These are phyloP conservation scores for Beta lomatogona DNA, from an alignment of 179 eudicot species.

Conservation along the genomic window DNA sequence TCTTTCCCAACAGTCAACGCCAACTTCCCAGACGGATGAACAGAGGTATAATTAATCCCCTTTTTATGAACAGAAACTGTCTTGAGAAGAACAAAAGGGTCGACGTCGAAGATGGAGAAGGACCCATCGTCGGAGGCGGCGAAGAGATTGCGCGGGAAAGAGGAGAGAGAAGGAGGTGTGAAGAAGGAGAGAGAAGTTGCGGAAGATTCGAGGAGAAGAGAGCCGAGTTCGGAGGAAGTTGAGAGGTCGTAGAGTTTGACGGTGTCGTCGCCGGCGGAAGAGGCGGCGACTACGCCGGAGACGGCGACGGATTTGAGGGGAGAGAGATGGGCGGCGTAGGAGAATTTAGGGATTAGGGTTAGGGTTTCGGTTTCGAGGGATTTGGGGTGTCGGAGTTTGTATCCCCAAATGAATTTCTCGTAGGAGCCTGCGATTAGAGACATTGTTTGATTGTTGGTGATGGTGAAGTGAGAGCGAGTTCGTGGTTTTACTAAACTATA, in stretches of 20 bases:
- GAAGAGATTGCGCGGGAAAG: slow-evolving; percentile 71
- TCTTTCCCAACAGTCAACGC: slow-evolving; percentile 82
- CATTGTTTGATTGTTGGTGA: slow-evolving; percentile 33
- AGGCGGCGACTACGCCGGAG: slow-evolving; percentile 67
- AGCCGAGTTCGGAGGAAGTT: slow-evolving; percentile 75
- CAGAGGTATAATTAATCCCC: slow-evolving; percentile 55
- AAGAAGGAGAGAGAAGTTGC: slow-evolving; percentile 62
- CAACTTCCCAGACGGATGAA: slow-evolving; percentile 74
- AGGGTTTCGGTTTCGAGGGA: slow-evolving; percentile 29
- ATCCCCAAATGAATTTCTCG: slow-evolving; percentile 83
- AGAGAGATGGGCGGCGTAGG: slow-evolving; percentile 76
- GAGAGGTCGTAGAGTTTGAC: slow-evolving; percentile 87
- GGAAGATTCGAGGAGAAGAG: slow-evolving; percentile 59
- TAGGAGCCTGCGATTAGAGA: slow-evolving; percentile 77
- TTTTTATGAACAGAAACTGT: slow-evolving; percentile 56
- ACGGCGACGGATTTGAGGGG: slow-evolving; percentile 72
- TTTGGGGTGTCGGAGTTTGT: slow-evolving; percentile 58
- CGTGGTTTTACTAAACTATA: not conserved
- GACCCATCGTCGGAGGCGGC: slow-evolving; percentile 65
- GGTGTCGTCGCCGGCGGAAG: slow-evolving; percentile 80
- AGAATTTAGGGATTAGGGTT: slow-evolving; percentile 64
- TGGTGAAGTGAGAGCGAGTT: not conserved
- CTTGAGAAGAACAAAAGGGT: slow-evolving; percentile 69
- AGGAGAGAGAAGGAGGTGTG: slow-evolving; percentile 45
- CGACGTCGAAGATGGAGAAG: slow-evolving; percentile 69